Base-by-base conservation (phyloP, 2,329 filamentous ascomycete species). In the Monosporascus sp. region DNA sequence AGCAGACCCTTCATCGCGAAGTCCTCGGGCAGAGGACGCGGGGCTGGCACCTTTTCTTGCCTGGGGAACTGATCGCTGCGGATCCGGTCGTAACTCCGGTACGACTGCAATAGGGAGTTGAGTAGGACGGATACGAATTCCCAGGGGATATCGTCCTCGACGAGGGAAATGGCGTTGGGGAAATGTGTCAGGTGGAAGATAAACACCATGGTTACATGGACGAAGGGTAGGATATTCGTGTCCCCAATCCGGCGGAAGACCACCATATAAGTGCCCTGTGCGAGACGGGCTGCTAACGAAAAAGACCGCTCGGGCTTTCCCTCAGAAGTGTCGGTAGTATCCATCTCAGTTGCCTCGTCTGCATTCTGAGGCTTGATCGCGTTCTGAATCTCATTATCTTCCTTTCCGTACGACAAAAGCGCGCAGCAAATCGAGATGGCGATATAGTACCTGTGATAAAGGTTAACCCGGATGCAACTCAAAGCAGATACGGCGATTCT, bases 11-110 rank as follows among this genome's bases (percentile, higher is more conserved):
- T 76, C 52, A 89, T 77, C 0, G 80, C 76, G 58, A 82, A 89
- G 55, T 91, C 88, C 48, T 90, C 88, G 0, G 86, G 85, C 0
- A 90, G 65, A 0, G 87, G 86, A 1, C 77, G 72, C 1, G 74
- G 74, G 0, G 74, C 65, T 1, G 70, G 68, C 31, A 74, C 68
- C 39, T 71, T 72, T 2, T 73, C 73, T 2, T 72, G 71, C 1
- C 69, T 63, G 0, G 81, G 80, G 53, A 88, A 84, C 0, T 69
- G 62, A 1, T 63, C 66, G 31, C 63, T 71, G 35, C 71, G 69
- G 55, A 82, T 69, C 25, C 73, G 64, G 4, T 63, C 57, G 45
- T 68, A 63, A 1, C 59, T 44, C 3, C 67, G 52, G 17, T 61
- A 67, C 8, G 62, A 56, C 61, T 70, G 51, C 9, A 73, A 61